Percentiles rank a stretch among this genome's conserved stretches.
Evolutionary conservation across 2,329 filamentous ascomycete species (phyloP).

Genomic region (Pseudocercospora fijiensis): DNA sequence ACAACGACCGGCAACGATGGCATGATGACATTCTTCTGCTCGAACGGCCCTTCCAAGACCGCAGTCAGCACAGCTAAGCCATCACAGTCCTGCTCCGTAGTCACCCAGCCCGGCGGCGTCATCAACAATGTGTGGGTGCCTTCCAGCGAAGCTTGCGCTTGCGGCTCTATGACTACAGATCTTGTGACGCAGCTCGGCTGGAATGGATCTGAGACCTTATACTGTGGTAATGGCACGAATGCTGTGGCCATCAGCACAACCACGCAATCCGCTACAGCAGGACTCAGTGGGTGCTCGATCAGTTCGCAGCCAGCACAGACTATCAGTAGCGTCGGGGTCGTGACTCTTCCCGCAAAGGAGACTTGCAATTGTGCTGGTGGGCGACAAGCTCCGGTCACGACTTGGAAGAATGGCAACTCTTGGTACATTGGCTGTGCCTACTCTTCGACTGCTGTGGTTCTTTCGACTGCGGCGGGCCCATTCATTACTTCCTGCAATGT

Average conservation of each 20-base stretch:
- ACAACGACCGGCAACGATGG: not conserved
- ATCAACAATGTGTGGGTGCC: not conserved
- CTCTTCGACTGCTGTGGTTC: not conserved
- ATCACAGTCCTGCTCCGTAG: not conserved
- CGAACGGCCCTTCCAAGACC: not conserved
- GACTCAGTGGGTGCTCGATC: not conserved
- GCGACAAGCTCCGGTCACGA: not conserved
- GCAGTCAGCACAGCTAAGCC: not conserved
- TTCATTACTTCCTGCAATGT: not conserved
- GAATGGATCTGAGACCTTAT: not conserved
- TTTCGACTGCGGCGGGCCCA: not conserved
- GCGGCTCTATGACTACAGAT: not conserved
- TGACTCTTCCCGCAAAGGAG: not conserved
- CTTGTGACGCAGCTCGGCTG: not conserved
- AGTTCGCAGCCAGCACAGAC: not conserved
- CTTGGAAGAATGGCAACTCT: not conserved
- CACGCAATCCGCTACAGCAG: not conserved
- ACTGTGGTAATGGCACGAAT: not conserved
- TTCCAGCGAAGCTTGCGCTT: not conserved
- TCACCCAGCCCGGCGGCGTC: not conserved
- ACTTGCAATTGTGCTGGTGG: constrained; percentile 1
- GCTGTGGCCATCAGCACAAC: not conserved
- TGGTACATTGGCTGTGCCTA: not conserved
- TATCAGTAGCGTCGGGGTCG: not conserved
- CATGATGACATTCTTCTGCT: not conserved